Evolutionary conservation across 1,284 basidiomycete genomes (phyloP).

Genomic region (Ustilago loliicola): DNA sequence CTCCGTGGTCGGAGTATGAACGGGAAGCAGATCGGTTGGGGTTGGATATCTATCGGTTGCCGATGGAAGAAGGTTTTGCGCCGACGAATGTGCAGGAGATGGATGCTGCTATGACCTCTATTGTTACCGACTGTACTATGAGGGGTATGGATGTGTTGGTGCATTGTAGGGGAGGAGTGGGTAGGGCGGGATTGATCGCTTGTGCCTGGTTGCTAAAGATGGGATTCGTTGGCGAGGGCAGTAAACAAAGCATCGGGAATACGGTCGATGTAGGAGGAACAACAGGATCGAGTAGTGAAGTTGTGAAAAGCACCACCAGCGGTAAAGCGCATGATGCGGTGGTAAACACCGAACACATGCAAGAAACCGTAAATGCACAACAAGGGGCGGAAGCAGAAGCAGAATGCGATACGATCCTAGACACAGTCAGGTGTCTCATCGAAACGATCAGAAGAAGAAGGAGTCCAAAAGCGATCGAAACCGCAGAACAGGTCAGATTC

Average conservation of each 20-base stretch:
- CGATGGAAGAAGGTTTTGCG: conserved; percentile 90
- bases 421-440: conserved; percentile 50
- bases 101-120: conserved; percentile 79
- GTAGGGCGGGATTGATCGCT: conserved; percentile 90
- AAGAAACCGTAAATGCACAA: not conserved
- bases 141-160: conserved; percentile 82
- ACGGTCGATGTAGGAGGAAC: not conserved
- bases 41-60: conserved; percentile 82
- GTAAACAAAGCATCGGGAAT: not conserved
- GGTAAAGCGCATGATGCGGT: conserved; percentile 6
- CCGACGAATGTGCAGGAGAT: conserved; percentile 85
- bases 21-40: conserved; percentile 77
- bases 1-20: conserved; percentile 84
- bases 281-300: conserved; percentile 13
- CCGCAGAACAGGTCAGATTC: conserved; percentile 68
- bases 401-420: conserved; percentile 36
- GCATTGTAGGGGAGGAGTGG: conserved; percentile 95
- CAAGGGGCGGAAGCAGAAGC: conserved; percentile 13
- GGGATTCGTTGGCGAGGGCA: conserved; percentile 75
- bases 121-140: conserved; percentile 83
- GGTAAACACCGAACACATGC: not conserved
- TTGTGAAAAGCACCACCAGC: conserved; percentile 24
- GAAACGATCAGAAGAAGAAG: conserved; percentile 62
- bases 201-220: conserved; percentile 94
- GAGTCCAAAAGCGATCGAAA: conserved; percentile 68